phyloP scores from a whole-genome alignment of 176 grass and related monocot species.

The Tuctoria greenei region DNA sequence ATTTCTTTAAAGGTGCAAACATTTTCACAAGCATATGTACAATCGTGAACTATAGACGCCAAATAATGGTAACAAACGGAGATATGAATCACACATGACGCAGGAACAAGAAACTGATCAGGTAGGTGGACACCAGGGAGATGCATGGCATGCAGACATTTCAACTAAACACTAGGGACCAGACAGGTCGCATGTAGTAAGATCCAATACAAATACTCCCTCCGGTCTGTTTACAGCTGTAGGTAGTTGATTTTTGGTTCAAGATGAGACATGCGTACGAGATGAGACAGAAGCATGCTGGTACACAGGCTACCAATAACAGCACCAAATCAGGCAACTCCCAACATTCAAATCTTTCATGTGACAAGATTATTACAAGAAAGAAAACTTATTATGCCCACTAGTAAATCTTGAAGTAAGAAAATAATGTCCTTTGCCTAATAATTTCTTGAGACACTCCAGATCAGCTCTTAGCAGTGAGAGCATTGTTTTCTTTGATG shows the following conservation, averaged over 20 bases:
- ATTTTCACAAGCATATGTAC: not conserved
- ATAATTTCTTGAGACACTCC: not conserved
- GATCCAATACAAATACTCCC: too few species aligned
- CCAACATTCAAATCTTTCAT: not conserved
- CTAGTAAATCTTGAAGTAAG: not conserved
- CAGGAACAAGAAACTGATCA: not conserved
- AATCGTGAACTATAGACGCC: not conserved
- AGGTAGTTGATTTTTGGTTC: too few species aligned
- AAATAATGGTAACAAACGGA: not conserved
- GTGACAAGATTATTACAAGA: slow-evolving; percentile 22
- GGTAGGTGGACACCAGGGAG: too few species aligned
- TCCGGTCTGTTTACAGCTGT: too few species aligned
- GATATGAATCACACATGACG: not conserved
- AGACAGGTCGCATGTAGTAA: too few species aligned
- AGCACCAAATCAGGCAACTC: not conserved
- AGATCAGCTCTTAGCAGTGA: slow-evolving; percentile 73
- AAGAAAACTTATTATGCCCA: not conserved
- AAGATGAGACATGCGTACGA: too few species aligned
- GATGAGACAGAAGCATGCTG: too few species aligned
- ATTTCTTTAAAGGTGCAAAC: not conserved
- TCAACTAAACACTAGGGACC: not conserved
- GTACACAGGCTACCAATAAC: too few species aligned
- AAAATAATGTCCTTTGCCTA: not conserved
- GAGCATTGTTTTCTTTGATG: slow-evolving; percentile 82
- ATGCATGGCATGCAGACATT: too few species aligned